Base-by-base conservation (phyloP, 1,139 yeast species). In the Candida buenavistaensis region DNA sequence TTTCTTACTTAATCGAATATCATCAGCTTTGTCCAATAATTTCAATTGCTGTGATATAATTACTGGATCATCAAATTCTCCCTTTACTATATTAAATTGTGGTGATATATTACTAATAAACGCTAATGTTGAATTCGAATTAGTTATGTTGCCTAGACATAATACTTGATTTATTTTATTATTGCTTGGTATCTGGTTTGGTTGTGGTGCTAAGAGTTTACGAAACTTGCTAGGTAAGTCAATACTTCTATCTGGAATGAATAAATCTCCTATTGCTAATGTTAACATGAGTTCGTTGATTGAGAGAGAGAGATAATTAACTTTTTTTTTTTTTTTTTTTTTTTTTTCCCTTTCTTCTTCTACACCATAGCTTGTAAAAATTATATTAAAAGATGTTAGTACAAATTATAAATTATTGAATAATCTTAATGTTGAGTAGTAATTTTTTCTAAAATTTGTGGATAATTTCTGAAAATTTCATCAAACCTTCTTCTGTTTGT, bases 221-320 rank as follows among this genome's bases (percentile, higher is more conserved):
- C 69, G 71, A 59, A 89, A 87, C 70, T 83, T 72, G 3, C 50
- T 43, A 0, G 81, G 80, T 2, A 75, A 50, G 30, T 59, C 90
- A 25, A 77, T 69, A 10, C 94, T 83, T 47, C 97, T 67, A 43
- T 88, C 92, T 1, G 98, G 97, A 21, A 92, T 82, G 57, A 82
- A 88, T 10, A 92, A 69, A 55, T 92, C 97, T 7, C 96, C 96
- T 46, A 90, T 78, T 6, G 95, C 94, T 32, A 92, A 71, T n/a
- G 92, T 76, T 34, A 92, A 69, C 97, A 89, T 89, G 6, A 15
- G 16, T 4, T 23, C 12, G 20, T 22, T n/a, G n/a, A 11, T 6
- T 14, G 25, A n/a, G 19, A 17, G 12, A n/a, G 24, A 10, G 8
- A 11, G 13, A 4, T 7, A 9, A 14, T 14, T 11, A 14, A 10